A percentile compares a stretch with the other conserved stretches of the same genome.
Evolutionary conservation across 441 rosid genomes (phyloP).

Genomic region (Heliophila coronopifolia): DNA sequence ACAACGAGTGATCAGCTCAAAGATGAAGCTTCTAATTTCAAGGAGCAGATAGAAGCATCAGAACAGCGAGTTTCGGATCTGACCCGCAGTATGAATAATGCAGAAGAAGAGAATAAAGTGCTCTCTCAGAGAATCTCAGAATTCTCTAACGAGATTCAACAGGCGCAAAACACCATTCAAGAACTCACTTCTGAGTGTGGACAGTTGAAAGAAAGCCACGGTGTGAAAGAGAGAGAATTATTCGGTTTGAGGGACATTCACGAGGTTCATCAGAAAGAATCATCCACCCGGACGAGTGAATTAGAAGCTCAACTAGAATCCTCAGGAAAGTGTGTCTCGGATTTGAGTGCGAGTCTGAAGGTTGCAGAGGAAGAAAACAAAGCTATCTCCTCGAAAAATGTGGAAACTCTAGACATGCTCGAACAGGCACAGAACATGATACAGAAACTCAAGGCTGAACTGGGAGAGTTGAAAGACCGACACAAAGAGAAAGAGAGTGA

Average conservation of each 20-base stretch:
- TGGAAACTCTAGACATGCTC: slow-evolving; percentile 46
- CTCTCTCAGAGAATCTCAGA: slow-evolving; percentile 31
- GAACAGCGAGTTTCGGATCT: slow-evolving; percentile 52
- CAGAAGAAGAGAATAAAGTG: slow-evolving; percentile 34
- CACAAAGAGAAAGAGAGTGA: slow-evolving; percentile 50
- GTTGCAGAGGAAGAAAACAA: slow-evolving; percentile 46
- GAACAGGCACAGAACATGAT: slow-evolving; percentile 39
- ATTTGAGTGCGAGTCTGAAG: slow-evolving; percentile 38
- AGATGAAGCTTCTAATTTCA: slow-evolving; percentile 39
- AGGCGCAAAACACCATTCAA: slow-evolving; percentile 39
- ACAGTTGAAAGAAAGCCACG: slow-evolving; percentile 40
- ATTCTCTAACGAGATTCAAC: slow-evolving; percentile 33
- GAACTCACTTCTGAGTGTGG: slow-evolving; percentile 38
- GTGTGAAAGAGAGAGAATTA: slow-evolving; percentile 25
- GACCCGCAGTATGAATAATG: slow-evolving; percentile 27
- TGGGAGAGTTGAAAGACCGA: slow-evolving; percentile 34
- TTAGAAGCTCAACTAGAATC: slow-evolving; percentile 53
- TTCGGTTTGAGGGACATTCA: slow-evolving; percentile 25
- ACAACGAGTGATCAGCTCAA: slow-evolving; percentile 39
- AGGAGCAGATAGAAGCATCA: slow-evolving; percentile 52
- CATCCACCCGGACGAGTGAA: slow-evolving; percentile 41
- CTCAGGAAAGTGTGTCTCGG: slow-evolving; percentile 44
- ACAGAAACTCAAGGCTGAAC: slow-evolving; percentile 37
- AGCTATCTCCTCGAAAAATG: slow-evolving; percentile 40
- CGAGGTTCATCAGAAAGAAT: slow-evolving; percentile 42